Evolutionary conservation across 2,329 filamentous ascomycete genomes (phyloP), one percentile per base, ranked within the genome.

Genomic region (Venturia pyrina): DNA sequence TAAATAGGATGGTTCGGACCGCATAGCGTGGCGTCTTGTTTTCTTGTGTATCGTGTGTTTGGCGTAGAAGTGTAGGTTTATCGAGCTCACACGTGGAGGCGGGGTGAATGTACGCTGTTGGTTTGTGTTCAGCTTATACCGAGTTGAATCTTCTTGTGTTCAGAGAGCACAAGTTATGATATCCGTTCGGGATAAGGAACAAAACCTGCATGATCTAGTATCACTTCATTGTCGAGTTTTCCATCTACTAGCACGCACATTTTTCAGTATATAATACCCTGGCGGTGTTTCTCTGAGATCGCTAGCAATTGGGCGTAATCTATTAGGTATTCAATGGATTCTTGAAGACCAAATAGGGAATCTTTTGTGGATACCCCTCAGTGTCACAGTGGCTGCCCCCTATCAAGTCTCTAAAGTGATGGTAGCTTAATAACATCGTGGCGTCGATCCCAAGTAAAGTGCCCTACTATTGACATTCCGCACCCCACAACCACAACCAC

Each of bases 11-110:
- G 32, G 32, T n/a, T 59, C 8, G 48, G 10, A 59, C 32, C 37
- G 53, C 53, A 59, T 59, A 59, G 53, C 53, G 37, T 59, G 53
- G 53, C 32, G 53, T 59, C 24, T 59, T 59, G 32, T 59, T n/a
- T 40, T 59, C 19, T 37, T 37, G 53, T 37, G 53, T 59, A 59
- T 10, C 19, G 32, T 15, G 28, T n/a, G 5, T 37, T 37, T 32
- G 53, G 13, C 1, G 53, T 37, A 17, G 28, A 4, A n/a, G 21
- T 28, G 13, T 21, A 53, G 48, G 21, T 8, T 28, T 53, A 13
- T 24, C 48, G 10, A 10, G 21, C n/a, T 21, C 48, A 53, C 17
- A 53, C 13, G 1, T 28, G 28, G 21, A 28, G 21, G 48, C 10
- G 8, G 48, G 2, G 2, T 11, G 8, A 13, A 24, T 50, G 21